Conservation (phyloP, 108 stramenopile species). For the Cyclotella cryptica region DNA sequence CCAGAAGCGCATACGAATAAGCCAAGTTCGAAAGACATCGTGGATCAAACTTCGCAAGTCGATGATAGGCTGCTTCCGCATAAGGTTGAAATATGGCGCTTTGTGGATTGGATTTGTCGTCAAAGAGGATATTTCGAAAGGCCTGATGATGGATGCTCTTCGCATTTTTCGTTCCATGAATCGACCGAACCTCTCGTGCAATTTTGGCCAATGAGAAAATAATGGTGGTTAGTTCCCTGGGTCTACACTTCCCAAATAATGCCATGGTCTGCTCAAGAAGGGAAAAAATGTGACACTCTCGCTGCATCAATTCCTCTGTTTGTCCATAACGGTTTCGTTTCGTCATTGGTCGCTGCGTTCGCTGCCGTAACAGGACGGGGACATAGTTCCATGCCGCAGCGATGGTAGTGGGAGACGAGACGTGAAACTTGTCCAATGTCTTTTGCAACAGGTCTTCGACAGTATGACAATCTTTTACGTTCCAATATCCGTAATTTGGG, state of each 20-base stretch:
- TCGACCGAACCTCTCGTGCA: not conserved
- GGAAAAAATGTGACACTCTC: no score
- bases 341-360: no score
- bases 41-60: not conserved
- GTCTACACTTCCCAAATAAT: not conserved
- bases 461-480: no score
- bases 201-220: slow-evolving; percentile 1
- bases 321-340: no score
- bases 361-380: no score
- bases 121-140: not conserved
- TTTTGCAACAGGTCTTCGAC: no score
- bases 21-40: not conserved
- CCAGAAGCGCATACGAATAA: slow-evolving; percentile 5
- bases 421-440: no score
- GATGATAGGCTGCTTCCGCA: not conserved
- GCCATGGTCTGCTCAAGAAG: not conserved
- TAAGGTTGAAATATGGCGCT: not conserved
- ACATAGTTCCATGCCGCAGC: no score
- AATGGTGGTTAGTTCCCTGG: not conserved
- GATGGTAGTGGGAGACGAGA: no score
- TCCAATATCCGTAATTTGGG: no score
- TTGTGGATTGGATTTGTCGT: not conserved
- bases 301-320: no score
- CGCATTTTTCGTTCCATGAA: not conserved
- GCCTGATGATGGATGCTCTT: not conserved